These are phyloP conservation scores for Hamamelis virginiana DNA, from an alignment of 164 flowering plant species.

Conservation along the genomic window DNA sequence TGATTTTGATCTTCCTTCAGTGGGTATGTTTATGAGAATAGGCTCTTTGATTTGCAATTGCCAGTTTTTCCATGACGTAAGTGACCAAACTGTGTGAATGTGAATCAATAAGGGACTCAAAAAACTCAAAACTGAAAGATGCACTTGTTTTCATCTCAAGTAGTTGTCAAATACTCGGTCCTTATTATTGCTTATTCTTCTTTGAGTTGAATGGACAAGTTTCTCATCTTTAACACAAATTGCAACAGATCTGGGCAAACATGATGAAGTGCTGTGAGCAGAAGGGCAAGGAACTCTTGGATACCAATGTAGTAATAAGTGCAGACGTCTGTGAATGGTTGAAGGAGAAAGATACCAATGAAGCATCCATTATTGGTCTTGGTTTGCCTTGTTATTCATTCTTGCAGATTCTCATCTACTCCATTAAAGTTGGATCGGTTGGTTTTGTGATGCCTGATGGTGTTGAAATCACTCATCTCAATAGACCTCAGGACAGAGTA, in stretches of 20 bases:
- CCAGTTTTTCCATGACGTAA: no score
- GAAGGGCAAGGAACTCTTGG: slow-evolving; percentile 66
- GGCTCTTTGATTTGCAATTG: no score
- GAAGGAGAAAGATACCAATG: slow-evolving; percentile 45
- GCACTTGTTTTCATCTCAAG: no score
- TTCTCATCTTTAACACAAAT: slow-evolving; percentile 1
- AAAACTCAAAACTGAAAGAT: no score
- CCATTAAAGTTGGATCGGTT: slow-evolving; percentile 63
- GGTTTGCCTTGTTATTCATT: slow-evolving; percentile 70
- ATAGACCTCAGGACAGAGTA: slow-evolving; percentile 77
- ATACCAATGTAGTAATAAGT: slow-evolving; percentile 45
- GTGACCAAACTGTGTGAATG: no score
- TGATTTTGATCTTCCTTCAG: no score
- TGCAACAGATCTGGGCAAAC: slow-evolving; percentile 67
- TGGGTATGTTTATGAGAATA: no score
- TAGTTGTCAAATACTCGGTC: not conserved
- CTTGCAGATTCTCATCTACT: slow-evolving; percentile 49
- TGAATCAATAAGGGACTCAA: no score
- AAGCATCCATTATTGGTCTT: slow-evolving; percentile 44
- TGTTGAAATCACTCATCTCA: slow-evolving; percentile 59
- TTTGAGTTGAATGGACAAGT: no score
- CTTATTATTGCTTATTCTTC: not conserved
- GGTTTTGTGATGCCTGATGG: slow-evolving; percentile 67
- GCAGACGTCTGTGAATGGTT: slow-evolving; percentile 68
- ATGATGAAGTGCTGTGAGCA: slow-evolving; percentile 55